Percentiles rank a stretch among this genome's conserved stretches.
Evolutionary conservation across 768 basidiomycete species (phyloP).

Genomic region (Lentinula edodes): DNA sequence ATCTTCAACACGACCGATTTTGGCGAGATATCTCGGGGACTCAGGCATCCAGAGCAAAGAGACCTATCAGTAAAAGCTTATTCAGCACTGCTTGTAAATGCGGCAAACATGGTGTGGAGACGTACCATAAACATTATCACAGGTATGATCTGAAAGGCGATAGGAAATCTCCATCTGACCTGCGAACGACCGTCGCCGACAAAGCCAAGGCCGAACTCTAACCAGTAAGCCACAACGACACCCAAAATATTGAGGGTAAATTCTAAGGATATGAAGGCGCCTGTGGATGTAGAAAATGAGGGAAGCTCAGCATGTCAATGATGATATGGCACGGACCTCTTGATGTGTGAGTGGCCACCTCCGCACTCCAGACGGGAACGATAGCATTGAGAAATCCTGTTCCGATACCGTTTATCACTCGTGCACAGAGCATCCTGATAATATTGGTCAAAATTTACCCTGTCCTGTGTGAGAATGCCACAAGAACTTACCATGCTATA

Average conservation of each 20-base stretch:
- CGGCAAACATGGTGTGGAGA: background rate
- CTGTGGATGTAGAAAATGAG: slow-evolving; percentile 9
- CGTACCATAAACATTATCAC: slow-evolving; percentile 32
- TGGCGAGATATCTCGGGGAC: slow-evolving; percentile 31
- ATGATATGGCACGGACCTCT: slow-evolving; percentile 16
- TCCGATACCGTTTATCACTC: slow-evolving; percentile 38
- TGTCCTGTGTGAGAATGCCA: background rate
- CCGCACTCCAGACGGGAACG: slow-evolving; percentile 40
- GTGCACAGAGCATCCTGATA: slow-evolving; percentile 39
- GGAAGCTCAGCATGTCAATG: no score
- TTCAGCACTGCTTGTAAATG: background rate
- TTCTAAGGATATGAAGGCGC: slow-evolving; percentile 38
- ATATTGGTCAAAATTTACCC: background rate
- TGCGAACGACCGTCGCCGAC: slow-evolving; percentile 36
- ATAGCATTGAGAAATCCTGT: slow-evolving; percentile 39
- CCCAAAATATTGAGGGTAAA: slow-evolving; percentile 37
- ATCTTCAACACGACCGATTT: slow-evolving; percentile 31
- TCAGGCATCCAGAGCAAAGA: slow-evolving; percentile 36
- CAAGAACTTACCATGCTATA: slow-evolving; percentile 26
- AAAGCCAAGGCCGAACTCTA: slow-evolving; percentile 39
- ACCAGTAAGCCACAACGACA: slow-evolving; percentile 40
- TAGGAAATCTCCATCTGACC: slow-evolving; percentile 33
- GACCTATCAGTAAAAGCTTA: slow-evolving; percentile 6
- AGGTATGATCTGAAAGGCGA: slow-evolving; percentile 39
- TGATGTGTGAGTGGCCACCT: slow-evolving; percentile 39